A percentile compares a stretch with the other conserved stretches of the same genome.
Conservation (phyloP, 139 green algal species). For the Closterium sp. region DNA sequence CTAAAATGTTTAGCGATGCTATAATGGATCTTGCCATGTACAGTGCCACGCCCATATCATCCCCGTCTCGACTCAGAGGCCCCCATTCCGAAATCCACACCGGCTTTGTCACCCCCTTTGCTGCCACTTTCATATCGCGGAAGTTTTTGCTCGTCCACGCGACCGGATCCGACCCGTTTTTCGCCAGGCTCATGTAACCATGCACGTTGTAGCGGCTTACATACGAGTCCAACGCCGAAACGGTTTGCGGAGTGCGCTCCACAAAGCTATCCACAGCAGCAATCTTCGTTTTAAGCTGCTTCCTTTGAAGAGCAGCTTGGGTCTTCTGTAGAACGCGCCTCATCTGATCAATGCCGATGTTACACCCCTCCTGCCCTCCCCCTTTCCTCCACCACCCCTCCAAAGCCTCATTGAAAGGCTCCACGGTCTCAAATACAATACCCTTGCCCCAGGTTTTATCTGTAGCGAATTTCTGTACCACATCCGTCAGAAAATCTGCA, state of each 20-base stretch:
- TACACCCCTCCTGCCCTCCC: constrained; percentile 55
- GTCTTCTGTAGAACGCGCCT: constrained; percentile 27
- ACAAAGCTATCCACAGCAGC: not conserved
- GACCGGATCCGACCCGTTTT: not conserved
- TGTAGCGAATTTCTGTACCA: constrained; percentile 26
- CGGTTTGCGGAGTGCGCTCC: not conserved
- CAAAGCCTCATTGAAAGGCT: constrained; percentile 53
- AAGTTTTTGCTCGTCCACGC: not conserved
- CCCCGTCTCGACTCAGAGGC: not conserved
- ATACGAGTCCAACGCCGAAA: not conserved
- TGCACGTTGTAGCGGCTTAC: not conserved
- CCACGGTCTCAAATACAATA: constrained; percentile 37
- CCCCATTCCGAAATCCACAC: not conserved
- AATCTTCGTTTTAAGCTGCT: not conserved
- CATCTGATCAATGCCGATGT: constrained; percentile 28
- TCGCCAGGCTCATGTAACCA: not conserved
- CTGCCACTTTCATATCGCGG: not conserved
- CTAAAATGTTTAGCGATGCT: not conserved
- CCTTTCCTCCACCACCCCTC: constrained; percentile 35
- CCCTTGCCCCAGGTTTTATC: not conserved
- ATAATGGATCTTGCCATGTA: not conserved
- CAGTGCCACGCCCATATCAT: not conserved
- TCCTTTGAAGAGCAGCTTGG: constrained; percentile 4
- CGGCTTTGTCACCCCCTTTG: not conserved
- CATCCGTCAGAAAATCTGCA: constrained; percentile 45